Evolutionary conservation across 1,139 yeast species (phyloP).

Genomic region (Pichia sp.): DNA sequence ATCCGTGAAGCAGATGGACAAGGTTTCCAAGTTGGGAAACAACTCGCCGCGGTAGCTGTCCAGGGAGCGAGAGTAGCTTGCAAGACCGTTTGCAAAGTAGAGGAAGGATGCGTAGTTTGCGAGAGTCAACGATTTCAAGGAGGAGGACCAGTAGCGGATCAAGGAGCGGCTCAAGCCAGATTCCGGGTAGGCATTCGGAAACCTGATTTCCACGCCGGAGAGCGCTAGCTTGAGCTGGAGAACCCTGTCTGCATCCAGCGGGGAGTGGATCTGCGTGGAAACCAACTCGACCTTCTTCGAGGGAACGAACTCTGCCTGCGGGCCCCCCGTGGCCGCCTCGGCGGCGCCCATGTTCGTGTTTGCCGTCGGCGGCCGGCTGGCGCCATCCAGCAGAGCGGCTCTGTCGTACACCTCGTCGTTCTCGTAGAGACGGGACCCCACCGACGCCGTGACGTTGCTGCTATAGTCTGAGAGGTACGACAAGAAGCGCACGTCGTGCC

Average conservation of each 20-base stretch:
- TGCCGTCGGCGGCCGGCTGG: too few species aligned
- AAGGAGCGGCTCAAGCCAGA: background rate
- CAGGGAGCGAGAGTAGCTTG: background rate
- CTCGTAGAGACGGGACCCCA: background rate
- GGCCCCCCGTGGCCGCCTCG: background rate
- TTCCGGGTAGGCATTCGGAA: background rate
- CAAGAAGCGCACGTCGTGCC: background rate
- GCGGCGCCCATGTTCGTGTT: too few species aligned
- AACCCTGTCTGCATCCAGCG: background rate
- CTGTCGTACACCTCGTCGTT: background rate
- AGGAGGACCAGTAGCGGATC: background rate
- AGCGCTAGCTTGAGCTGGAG: background rate
- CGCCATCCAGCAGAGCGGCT: background rate
- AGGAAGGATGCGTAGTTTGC: background rate
- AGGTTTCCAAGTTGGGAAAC: conserved; percentile 6
- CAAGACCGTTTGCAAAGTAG: background rate
- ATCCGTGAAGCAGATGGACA: conserved; percentile 8
- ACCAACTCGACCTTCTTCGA: background rate
- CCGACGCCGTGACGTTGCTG: background rate
- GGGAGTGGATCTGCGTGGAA: background rate
- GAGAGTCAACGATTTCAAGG: background rate
- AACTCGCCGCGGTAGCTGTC: background rate
- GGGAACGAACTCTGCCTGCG: too few species aligned
- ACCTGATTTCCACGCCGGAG: background rate
- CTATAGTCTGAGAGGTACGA: background rate